Evolutionary conservation across 192 early-diverging fungal genomes (phyloP).

Genomic region (Coemansia sp.): DNA sequence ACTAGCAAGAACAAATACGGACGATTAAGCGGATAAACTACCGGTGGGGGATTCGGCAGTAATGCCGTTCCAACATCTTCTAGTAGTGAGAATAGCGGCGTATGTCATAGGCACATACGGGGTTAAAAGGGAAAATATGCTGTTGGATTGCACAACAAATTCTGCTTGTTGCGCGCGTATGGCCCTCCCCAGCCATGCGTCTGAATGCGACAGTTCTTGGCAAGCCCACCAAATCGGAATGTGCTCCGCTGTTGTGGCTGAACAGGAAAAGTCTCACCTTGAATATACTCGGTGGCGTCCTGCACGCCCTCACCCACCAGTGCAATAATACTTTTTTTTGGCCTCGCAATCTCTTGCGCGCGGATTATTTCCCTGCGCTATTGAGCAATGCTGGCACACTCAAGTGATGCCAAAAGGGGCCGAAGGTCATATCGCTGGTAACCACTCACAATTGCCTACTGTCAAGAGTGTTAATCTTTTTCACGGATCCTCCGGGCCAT

Average conservation of each 20-base stretch:
- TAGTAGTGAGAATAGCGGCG: neutral
- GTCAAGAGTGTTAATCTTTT: neutral
- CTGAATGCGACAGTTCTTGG: neutral
- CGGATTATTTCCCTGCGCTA: neutral
- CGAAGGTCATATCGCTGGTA: neutral
- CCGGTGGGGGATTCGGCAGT: neutral
- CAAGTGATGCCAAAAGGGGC: neutral
- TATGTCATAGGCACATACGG: neutral
- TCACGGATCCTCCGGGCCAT: neutral
- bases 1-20: neutral
- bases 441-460: neutral
- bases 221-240: neutral
- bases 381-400: neutral
- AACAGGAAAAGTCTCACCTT: neutral
- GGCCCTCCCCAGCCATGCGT: neutral
- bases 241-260: neutral
- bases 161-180: neutral
- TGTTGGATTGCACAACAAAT: neutral
- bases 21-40: neutral
- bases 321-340: neutral
- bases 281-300: neutral
- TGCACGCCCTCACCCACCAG: neutral
- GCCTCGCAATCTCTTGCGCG: neutral
- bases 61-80: neutral
- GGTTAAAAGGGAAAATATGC: neutral